phyloP scores from a whole-genome alignment of 164 flowering plant genomes.

The Malania oleifera region DNA sequence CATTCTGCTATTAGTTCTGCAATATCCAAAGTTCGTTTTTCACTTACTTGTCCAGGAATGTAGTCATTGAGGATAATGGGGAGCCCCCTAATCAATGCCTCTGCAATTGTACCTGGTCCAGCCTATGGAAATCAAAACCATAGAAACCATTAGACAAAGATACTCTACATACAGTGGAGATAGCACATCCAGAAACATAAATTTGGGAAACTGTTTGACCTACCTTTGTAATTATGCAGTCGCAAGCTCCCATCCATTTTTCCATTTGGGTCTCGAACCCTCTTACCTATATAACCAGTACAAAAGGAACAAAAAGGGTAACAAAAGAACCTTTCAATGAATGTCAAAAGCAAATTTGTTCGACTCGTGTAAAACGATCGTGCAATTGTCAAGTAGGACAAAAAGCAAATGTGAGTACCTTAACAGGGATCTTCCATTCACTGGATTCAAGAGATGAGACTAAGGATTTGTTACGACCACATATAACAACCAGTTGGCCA shows the following conservation, averaged over 20 bases:
- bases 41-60: slow-evolving; percentile 94
- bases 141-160: neutral
- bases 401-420: too few relatives aligned
- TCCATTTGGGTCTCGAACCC: slow-evolving; percentile 93
- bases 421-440: slow-evolving; percentile 83
- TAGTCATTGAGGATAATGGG: slow-evolving; percentile 94
- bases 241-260: slow-evolving; percentile 99
- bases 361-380: too few relatives aligned
- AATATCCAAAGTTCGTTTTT: neutral
- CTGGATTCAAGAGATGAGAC: slow-evolving; percentile 52
- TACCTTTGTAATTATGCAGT: slow-evolving; percentile 95
- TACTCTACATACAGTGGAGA: neutral
- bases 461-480: slow-evolving; percentile 76
- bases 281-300: slow-evolving; percentile 43
- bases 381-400: too few relatives aligned
- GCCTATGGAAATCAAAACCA: slow-evolving; percentile 43
- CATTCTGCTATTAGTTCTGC: too few relatives aligned
- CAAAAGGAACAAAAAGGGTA: slow-evolving; percentile 6
- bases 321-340: too few relatives aligned
- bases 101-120: slow-evolving; percentile 98
- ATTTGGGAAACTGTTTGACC: slow-evolving; percentile 10
- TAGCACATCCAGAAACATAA: neutral
- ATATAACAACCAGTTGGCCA: slow-evolving; percentile 74
- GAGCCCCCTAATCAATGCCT: slow-evolving; percentile 91
- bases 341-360: too few relatives aligned